Evolutionary conservation across 441 rosid species (phyloP), one percentile per base, ranked within the genome.

Genomic region (Mallotus repandus): DNA sequence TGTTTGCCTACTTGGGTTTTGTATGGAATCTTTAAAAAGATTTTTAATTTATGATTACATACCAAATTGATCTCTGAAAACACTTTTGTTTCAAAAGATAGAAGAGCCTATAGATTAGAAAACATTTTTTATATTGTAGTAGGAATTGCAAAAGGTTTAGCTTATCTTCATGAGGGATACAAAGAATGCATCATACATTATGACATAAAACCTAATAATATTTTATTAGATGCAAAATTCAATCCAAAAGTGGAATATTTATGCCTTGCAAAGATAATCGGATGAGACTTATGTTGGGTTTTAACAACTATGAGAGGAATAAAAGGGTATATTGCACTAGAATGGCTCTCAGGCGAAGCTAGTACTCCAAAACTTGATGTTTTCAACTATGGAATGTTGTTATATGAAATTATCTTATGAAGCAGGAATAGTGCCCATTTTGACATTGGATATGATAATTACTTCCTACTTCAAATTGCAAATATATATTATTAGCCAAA

Each of bases 371-470:
- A 68, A 68, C 61, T 32, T 32, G 71, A 68, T 18, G 71, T 32
- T 29, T 54, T 52, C 21, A 38, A 61, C 46, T 68, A 68, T 32
- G 71, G 71, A 16, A 68, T 53, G 61, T 8, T 74, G 72, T 67
- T 74, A 7, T 74, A 14, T 61, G 68, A 74, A 53, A 38, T 59
- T 16, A 41, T 74, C 0, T 74, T 68, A 10, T 61, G 77, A 21
- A 74, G 77, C 61, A 74, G 77, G 38, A 67, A 74, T 61, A 45
- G 58, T 7, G 77, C 67, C 4, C 21, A 11, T 5, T 12, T 29
- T 3, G 72, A 49, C 15, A 66, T 48, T 74, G 65, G 56, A 4
- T 43, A 7, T 15, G 52, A 11, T 4, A 16, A 68, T 7, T 74
- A 45, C 72, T 74, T 60, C 53, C 77, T 72, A 4, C 18, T 38